Evolutionary conservation across 2,329 filamentous ascomycete species (phyloP).

Genomic region (Aspergillus luchuensis): DNA sequence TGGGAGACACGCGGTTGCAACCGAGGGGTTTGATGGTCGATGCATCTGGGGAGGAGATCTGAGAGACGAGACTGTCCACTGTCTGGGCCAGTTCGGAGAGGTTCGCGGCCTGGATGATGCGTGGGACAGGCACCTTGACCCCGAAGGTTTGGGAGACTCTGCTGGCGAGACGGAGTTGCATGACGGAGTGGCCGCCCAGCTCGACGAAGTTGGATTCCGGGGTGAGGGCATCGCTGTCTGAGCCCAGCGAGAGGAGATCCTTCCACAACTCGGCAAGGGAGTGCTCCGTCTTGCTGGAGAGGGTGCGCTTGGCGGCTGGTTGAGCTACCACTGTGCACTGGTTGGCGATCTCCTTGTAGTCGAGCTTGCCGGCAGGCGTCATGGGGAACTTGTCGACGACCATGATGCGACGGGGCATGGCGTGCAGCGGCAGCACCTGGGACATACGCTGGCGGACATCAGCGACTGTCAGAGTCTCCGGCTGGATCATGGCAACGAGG

Average conservation of each 20-base stretch:
- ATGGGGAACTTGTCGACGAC: constrained; percentile 9
- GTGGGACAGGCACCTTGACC: neutral
- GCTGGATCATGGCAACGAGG: constrained; percentile 7
- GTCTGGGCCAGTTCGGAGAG: neutral
- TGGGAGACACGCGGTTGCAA: neutral
- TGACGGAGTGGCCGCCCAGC: constrained; percentile 21
- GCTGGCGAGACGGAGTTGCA: constrained; percentile 18
- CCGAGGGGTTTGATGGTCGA: neutral
- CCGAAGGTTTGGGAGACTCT: neutral
- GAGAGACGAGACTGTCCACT: neutral
- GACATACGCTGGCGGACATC: constrained; percentile 1
- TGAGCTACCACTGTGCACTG: neutral
- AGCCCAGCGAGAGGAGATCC: constrained; percentile 1
- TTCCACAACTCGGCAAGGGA: neutral
- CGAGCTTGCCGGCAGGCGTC: constrained; percentile 11
- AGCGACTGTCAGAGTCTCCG: neutral
- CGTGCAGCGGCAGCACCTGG: constrained; percentile 10
- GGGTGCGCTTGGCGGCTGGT: neutral
- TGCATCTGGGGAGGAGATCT: too few relatives aligned
- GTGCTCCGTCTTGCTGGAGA: neutral
- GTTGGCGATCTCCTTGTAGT: constrained; percentile 2
- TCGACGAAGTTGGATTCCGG: constrained; percentile 11
- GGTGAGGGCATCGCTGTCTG: neutral
- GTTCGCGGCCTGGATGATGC: neutral
- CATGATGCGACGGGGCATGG: constrained; percentile 9